phyloP scores from a whole-genome alignment of 495 filamentous ascomycete species.

The Talaromyces thailandensis region DNA sequence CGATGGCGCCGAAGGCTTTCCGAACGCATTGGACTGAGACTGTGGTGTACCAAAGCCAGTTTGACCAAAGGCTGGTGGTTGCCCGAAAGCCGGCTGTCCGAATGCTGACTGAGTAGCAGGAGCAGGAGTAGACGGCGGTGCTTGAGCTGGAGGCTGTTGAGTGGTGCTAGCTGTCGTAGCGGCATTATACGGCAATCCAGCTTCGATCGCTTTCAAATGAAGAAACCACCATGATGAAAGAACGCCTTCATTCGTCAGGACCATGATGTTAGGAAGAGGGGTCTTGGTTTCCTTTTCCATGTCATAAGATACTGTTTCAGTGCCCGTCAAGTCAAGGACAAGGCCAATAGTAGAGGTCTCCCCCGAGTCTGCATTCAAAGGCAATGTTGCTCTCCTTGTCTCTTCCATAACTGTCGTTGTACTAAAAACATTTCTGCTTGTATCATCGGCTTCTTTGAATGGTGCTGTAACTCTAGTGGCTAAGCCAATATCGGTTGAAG shows the following conservation, averaged over 20 bases:
- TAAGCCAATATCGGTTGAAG: constrained; percentile 65
- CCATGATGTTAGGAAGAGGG: constrained; percentile 78
- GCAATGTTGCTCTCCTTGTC: constrained; percentile 65
- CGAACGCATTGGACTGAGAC: constrained; percentile 13
- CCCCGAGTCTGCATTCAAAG: constrained; percentile 58
- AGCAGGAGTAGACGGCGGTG: constrained; percentile 14
- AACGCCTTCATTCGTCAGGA: constrained; percentile 83
- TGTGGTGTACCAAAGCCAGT: constrained; percentile 9
- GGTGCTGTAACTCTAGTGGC: constrained; percentile 56
- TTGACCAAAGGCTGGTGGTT: constrained; percentile 22
- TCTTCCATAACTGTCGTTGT: constrained; percentile 69
- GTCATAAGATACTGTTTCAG: constrained; percentile 67
- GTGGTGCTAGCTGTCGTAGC: constrained; percentile 37
- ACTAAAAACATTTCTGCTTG: constrained; percentile 56
- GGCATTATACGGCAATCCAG: constrained; percentile 62
- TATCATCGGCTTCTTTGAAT: constrained; percentile 53
- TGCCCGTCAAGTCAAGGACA: constrained; percentile 72
- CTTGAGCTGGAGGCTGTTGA: constrained; percentile 17
- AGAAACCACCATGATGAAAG: constrained; percentile 84
- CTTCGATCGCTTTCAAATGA: constrained; percentile 75
- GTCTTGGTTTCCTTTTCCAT: constrained; percentile 66
- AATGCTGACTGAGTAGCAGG: constrained; percentile 26
- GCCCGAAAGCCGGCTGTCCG: constrained; percentile 32
- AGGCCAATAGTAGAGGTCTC: constrained; percentile 77
- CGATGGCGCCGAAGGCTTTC: constrained; percentile 16